Percentiles rank a stretch among this genome's conserved stretches.
These are phyloP conservation scores for Claviceps pazoutovae DNA, from an alignment of 2,329 filamentous ascomycete species.

Conservation along the genomic window DNA sequence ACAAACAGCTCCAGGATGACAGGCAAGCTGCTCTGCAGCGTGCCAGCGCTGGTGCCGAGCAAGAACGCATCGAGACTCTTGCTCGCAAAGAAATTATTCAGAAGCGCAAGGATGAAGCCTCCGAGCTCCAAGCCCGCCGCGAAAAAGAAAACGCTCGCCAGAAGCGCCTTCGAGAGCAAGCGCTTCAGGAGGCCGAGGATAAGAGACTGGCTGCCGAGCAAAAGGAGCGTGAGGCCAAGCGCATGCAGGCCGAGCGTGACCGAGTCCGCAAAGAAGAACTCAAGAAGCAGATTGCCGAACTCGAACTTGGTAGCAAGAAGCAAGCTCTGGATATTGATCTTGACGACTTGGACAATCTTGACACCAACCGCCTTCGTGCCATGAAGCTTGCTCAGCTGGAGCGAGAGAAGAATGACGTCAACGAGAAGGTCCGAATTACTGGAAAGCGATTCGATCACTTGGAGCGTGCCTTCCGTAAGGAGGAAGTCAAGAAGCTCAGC, in stretches of 20 bases:
- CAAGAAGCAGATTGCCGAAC: conserved; percentile 80
- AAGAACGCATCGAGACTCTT: conserved; percentile 78
- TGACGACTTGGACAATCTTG: conserved; percentile 71
- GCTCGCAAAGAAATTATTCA: conserved; percentile 83
- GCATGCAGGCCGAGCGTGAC: conserved; percentile 74
- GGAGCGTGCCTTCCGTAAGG: conserved; percentile 90
- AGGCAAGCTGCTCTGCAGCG: conserved; percentile 69
- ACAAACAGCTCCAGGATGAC: conserved; percentile 63
- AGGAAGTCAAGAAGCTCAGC: conserved; percentile 82
- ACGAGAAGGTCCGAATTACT: conserved; percentile 78
- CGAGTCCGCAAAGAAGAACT: conserved; percentile 86
- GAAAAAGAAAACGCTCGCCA: conserved; percentile 86
- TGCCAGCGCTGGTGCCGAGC: conserved; percentile 74
- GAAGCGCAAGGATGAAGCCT: conserved; percentile 93
- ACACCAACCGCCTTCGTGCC: conserved; percentile 78
- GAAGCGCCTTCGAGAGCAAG: conserved; percentile 75
- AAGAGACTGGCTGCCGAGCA: conserved; percentile 85
- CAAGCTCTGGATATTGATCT: conserved; percentile 54
- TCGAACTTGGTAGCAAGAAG: conserved; percentile 71
- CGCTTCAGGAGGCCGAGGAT: conserved; percentile 79
- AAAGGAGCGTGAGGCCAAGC: conserved; percentile 75
- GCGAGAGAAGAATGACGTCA: conserved; percentile 94
- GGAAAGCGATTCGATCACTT: conserved; percentile 94
- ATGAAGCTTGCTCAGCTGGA: conserved; percentile 94
- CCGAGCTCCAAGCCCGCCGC: conserved; percentile 71